phyloP scores from a whole-genome alignment of 1,284 basidiomycete species.

The Malassezia obtusa region DNA sequence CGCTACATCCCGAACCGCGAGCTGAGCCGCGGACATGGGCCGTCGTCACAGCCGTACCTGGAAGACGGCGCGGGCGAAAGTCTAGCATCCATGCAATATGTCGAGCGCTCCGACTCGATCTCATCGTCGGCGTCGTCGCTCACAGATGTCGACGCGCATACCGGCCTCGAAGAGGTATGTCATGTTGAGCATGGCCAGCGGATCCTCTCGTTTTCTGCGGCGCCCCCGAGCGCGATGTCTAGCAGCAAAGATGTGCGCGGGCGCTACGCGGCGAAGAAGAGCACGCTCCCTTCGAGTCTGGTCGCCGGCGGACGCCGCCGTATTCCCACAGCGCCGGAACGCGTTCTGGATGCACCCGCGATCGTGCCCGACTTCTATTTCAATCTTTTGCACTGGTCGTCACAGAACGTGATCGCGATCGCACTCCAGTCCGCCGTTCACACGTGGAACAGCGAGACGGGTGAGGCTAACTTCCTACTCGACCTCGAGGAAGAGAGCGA shows the following conservation, averaged over 20 bases:
- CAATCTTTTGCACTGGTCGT: conserved; percentile 83
- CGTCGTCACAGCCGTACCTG: conserved; percentile 20
- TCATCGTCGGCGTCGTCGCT: conserved; percentile 19
- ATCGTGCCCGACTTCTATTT: conserved; percentile 96
- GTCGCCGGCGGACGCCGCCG: conserved; percentile 56
- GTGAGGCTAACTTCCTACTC: conserved; percentile 63
- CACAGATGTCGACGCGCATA: conserved; percentile 24
- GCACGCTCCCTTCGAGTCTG: conserved; percentile 34
- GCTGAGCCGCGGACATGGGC: conserved; percentile 22
- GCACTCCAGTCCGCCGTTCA: conserved; percentile 35
- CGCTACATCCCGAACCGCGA: conserved; percentile 43
- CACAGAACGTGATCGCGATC: conserved; percentile 58
- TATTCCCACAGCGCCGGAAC: conserved; percentile 72
- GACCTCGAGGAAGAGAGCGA: conserved; percentile 35
- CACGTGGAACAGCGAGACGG: conserved; percentile 79
- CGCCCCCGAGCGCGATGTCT: conserved; percentile 39
- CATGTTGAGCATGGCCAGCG: conserved; percentile 48
- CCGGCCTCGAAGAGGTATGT: conserved; percentile 35
- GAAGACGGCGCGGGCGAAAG: conserved; percentile 32
- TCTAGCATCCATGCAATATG: conserved; percentile 16
- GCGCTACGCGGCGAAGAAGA: conserved; percentile 36
- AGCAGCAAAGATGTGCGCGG: conserved; percentile 44
- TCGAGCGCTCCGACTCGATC: conserved; percentile 1
- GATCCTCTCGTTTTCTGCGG: conserved; percentile 50
- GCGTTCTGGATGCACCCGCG: conserved; percentile 87